Evolutionary conservation across 2,329 filamentous ascomycete species (phyloP), one percentile per base, ranked within the genome.

Genomic region (Diplocarpon mali): DNA sequence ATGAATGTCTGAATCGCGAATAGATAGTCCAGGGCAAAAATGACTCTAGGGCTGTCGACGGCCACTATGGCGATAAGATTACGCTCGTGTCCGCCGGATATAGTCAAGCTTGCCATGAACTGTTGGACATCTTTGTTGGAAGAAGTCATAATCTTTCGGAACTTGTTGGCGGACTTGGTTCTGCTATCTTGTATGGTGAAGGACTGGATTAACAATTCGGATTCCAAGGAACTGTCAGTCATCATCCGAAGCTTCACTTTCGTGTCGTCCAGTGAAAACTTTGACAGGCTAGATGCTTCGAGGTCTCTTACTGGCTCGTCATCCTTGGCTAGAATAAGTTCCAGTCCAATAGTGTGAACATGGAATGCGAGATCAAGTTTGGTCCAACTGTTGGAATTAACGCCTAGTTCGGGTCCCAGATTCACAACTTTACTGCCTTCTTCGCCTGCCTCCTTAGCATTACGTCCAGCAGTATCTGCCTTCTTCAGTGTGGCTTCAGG

Each of bases 91-190:
- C 88, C 88, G 13, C 88, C 85, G 0, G 89, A 88, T 65, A 98
- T 93, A 0, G 89, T 93, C 3, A 98, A 69, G 61, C 85, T 95
- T 14, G 92, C 92, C 92, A 98, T 98, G 59, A 98, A 89, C 57
- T 99, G 93, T 62, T 96, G 89, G 37, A 92, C 88, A 45, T 89
- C 83, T 55, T 88, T 90, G 64, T 95, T 96, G 59, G 89, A 88
- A 44, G 94, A 81, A 1, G 89, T 89, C 92, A 98, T 96, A 66
- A 98, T 95, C 63, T 90, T 93, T 40, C 88, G 80, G 72, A 93
- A 99, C 61, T 94, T 95, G 69, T 95, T 98, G 5, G 83, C 85
- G 56, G 94, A 89, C 43, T 78, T 76, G 4, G 79, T 80, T n/a
- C 93, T 81, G 51, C 84, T 95, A 62, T 99, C 92, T 45, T 85